These are phyloP conservation scores for Colletotrichum endophyticum DNA, from an alignment of 2,329 filamentous ascomycete species.

Conservation along the genomic window DNA sequence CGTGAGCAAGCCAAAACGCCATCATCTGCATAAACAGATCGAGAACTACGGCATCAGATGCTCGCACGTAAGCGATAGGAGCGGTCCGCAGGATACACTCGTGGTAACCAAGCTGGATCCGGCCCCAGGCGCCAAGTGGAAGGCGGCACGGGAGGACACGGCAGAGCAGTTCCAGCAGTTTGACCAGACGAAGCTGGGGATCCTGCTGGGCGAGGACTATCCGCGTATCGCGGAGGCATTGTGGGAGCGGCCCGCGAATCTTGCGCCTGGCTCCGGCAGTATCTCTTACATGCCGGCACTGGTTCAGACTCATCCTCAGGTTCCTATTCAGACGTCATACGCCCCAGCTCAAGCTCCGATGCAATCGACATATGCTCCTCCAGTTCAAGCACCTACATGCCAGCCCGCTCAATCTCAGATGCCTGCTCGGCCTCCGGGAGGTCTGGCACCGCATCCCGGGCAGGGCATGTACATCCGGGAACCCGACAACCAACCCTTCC, in stretches of 20 bases:
- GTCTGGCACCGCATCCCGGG: not conserved
- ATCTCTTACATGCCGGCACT: not conserved
- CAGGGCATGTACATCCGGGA: not conserved
- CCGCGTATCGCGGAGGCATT: not conserved
- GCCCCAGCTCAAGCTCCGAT: not conserved
- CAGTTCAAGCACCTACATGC: not conserved
- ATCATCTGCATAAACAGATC: conserved; percentile 26
- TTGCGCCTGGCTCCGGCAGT: not conserved
- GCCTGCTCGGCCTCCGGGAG: not conserved
- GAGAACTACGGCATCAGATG: conserved; percentile 21
- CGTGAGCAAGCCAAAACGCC: conserved; percentile 20
- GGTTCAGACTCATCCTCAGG: not conserved
- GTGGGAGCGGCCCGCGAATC: not conserved
- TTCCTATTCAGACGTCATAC: not conserved
- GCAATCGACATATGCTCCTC: not conserved
- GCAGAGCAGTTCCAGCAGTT: not conserved
- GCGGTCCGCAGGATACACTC: conserved; percentile 14
- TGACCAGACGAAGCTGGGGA: conserved; percentile 3
- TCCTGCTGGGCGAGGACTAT: conserved; percentile 6
- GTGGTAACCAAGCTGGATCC: conserved; percentile 28
- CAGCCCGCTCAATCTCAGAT: not conserved
- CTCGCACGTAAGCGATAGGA: conserved; percentile 21
- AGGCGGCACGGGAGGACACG: not conserved
- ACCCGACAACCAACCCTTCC: not conserved
- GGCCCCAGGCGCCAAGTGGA: not conserved